These are phyloP conservation scores for Fusarium duplospermum DNA, from an alignment of 2,329 filamentous ascomycete species.

Conservation along the genomic window DNA sequence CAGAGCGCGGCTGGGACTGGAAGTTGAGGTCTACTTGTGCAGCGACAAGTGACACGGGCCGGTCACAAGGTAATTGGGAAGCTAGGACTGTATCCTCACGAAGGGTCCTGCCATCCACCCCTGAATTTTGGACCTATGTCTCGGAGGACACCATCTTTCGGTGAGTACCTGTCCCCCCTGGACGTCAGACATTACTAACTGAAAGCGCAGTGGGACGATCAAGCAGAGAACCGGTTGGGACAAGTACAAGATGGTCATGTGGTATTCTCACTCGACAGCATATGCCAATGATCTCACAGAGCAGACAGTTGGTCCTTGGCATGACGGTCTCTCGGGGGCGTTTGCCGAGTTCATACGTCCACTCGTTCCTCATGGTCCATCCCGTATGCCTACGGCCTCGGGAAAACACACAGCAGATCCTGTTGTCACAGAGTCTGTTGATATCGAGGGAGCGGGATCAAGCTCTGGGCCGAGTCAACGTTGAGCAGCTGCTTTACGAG, in stretches of 20 bases:
- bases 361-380: not conserved
- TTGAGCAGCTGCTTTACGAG: not conserved
- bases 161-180: not conserved
- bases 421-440: not conserved
- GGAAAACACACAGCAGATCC: not conserved
- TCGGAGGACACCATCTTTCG: not conserved
- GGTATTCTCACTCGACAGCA: not conserved
- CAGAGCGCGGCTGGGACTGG: not conserved
- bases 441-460: not conserved
- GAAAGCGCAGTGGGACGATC: not conserved
- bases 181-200: not conserved
- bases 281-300: not conserved
- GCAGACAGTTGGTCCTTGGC: not conserved
- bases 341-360: not conserved
- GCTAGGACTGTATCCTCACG: not conserved
- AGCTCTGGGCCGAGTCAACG: not conserved
- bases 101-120: not conserved
- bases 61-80: not conserved
- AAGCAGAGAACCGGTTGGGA: not conserved
- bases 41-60: not conserved
- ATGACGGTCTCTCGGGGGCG: not conserved
- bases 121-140: not conserved
- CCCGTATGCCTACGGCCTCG: not conserved
- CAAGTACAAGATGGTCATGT: not conserved
- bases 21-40: not conserved